These are phyloP conservation scores for Eimeria falciformis DNA, from an alignment of 169 alveolate species.

Conservation along the genomic window DNA sequence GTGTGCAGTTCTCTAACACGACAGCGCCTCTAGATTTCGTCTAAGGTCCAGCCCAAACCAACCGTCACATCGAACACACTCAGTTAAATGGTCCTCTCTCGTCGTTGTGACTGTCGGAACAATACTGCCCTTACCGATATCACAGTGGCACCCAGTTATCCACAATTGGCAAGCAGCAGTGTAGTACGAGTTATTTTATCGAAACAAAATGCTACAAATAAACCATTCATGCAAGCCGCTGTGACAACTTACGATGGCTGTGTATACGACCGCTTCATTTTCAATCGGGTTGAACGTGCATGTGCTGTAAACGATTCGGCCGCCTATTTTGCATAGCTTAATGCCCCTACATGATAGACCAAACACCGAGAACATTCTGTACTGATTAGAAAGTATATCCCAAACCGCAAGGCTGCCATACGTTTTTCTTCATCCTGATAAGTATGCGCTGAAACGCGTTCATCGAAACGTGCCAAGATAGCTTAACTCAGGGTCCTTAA, in stretches of 20 bases:
- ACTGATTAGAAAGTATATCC: not conserved
- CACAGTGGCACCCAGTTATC: no score
- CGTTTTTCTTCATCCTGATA: not conserved
- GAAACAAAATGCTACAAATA: no score
- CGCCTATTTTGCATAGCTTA: conserved; percentile 90
- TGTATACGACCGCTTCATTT: conserved; percentile 95
- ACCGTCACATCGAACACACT: not conserved
- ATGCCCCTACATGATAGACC: conserved; percentile 86
- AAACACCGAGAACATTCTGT: no score
- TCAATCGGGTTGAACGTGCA: conserved; percentile 96
- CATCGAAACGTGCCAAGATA: not conserved
- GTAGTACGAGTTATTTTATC: no score
- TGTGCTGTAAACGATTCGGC: conserved; percentile 94
- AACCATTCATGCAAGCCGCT: no score
- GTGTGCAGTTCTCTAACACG: conserved; percentile 57
- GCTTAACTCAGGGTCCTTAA: no score
- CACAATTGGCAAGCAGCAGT: no score
- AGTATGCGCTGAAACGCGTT: not conserved
- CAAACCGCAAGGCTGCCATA: no score
- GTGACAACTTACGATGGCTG: conserved; percentile 80
- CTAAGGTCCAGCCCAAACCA: conserved; percentile 21
- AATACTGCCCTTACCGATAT: no score
- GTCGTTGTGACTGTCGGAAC: no score
- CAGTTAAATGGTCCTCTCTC: not conserved
- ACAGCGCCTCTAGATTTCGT: conserved; percentile 48